These are phyloP conservation scores for Scalesia atractyloides DNA, from an alignment of 129 eudicot genomes.

Conservation along the genomic window DNA sequence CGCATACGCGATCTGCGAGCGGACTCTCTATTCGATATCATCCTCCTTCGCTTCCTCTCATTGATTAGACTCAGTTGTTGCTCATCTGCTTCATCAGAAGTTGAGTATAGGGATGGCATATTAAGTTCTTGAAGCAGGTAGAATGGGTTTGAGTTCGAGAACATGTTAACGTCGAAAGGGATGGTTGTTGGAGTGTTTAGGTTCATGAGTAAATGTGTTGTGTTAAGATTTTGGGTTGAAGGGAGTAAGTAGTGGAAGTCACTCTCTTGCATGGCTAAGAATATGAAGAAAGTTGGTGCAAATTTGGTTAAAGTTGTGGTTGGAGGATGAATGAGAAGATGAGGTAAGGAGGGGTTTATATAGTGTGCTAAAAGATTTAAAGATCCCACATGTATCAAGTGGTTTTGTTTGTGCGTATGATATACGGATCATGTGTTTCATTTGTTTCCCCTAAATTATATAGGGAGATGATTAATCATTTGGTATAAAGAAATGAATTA, in stretches of 20 bases:
- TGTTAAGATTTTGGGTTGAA: constrained; percentile 47
- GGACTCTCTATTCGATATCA: constrained; percentile 96
- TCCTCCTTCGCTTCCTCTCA: constrained; percentile 92
- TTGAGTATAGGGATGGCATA: constrained; percentile 62
- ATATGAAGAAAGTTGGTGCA: constrained; percentile 3
- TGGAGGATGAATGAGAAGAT: constrained; percentile 39
- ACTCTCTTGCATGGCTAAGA: constrained; percentile 69
- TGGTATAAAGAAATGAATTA: too few species aligned
- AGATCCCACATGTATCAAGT: constrained; percentile 44
- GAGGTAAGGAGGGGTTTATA: constrained; percentile 45
- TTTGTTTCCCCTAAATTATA: neutral
- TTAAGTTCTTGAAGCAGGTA: constrained; percentile 66
- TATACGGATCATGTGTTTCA: neutral
- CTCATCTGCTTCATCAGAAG: constrained; percentile 97
- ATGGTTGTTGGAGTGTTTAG: constrained; percentile 40
- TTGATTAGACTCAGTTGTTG: constrained; percentile 73
- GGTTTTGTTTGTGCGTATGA: constrained; percentile 22
- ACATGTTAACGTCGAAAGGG: constrained; percentile 31
- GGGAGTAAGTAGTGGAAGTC: constrained; percentile 63
- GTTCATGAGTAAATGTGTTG: constrained; percentile 43
- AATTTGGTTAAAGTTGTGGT: constrained; percentile 17
- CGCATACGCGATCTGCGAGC: constrained; percentile 98
- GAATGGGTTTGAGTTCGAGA: constrained; percentile 53
- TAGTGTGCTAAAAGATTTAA: constrained; percentile 63
- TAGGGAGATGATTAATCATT: neutral